Evolutionary conservation across 352 stramenopile species (phyloP), one percentile per base, ranked within the genome.

Genomic region (Phytophthora ramorum): DNA sequence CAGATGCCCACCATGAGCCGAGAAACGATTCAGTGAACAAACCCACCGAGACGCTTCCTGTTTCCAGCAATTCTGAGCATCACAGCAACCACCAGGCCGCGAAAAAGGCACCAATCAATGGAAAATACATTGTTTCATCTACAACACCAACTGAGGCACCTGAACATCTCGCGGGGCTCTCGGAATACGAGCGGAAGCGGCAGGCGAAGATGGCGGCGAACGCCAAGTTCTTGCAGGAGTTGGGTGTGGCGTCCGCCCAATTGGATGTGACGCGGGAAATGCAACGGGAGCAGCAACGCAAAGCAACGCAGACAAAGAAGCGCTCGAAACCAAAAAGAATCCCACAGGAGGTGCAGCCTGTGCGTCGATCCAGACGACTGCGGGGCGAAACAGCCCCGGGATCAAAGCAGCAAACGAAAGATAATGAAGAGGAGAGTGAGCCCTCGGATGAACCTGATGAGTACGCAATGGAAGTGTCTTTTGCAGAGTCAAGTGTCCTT

Each of bases 111-210:
- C 3, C 6, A 20, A 13, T n/a, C 16, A 45, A 13, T 20, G n/a
- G 16, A 8, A 0, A 45, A n/a, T 2, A 41, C 4, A 7, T 7
- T 3, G 5, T 5, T 41, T 1, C 14, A 24, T 9, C 16, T 28
- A 43, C 19, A 16, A 8, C 24, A 4, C 7, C 32, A 37, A 35
- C 30, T 12, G 1, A 57, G 28, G 14, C 41, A 38, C 10, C 12
- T 7, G 45, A 46, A n/a, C 10, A 30, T 10, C 10, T 16, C 6
- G 16, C 24, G 10, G 49, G 34, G 1, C 40, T 86, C 1, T 89
- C 77, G 13, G 69, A 78, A 41, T 87, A 89, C 38, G 80, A 87
- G 46, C 56, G 51, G 44, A 84, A 85, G 56, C 72, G 79, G 2
- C 51, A 59, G 20, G 58, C 32, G 38, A 75, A 67, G 20, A 78